A percentile compares a stretch with the other conserved stretches of the same genome.
Evolutionary conservation across 139 green algal genomes (phyloP).

Genomic region (Asterochloris erici): DNA sequence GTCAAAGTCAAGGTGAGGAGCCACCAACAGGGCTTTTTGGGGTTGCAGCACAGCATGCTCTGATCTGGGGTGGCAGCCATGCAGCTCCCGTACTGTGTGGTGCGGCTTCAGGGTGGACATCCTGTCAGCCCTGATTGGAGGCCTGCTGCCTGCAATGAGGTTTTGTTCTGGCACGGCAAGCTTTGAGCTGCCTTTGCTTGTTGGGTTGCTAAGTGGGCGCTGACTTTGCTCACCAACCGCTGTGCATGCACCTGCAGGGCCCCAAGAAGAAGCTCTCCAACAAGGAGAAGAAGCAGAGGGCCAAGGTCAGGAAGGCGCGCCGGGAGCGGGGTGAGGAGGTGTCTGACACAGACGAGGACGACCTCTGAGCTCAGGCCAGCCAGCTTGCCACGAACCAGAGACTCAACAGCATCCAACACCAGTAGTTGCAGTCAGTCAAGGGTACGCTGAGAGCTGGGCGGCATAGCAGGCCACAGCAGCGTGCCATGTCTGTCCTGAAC

Average conservation of each 20-base stretch:
- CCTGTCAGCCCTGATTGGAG: no score
- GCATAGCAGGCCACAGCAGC: no score
- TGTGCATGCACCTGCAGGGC: slow-evolving; percentile 83
- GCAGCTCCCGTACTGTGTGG: no score
- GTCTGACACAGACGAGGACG: slow-evolving; percentile 65
- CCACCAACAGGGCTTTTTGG: slow-evolving; percentile 30
- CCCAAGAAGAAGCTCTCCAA: slow-evolving; percentile 83
- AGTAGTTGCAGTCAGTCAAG: no score
- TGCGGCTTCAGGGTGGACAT: no score
- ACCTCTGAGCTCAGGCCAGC: background rate
- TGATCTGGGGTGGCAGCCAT: background rate
- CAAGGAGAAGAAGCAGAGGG: slow-evolving; percentile 55
- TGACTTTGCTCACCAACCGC: slow-evolving; percentile 28
- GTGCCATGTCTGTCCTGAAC: no score
- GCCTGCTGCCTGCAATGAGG: background rate
- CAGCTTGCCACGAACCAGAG: no score
- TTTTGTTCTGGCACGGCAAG: background rate
- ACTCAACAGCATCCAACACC: no score
- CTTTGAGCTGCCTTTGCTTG: background rate
- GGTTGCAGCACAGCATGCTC: background rate
- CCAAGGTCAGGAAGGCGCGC: slow-evolving; percentile 45
- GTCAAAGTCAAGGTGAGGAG: slow-evolving; percentile 89
- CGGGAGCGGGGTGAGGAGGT: slow-evolving; percentile 76
- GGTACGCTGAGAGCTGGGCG: no score
- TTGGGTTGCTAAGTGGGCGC: background rate